A percentile compares a stretch with the other conserved stretches of the same genome.
These are phyloP conservation scores for Henckelia pumila DNA, from an alignment of 257 asterid genomes.

Conservation along the genomic window DNA sequence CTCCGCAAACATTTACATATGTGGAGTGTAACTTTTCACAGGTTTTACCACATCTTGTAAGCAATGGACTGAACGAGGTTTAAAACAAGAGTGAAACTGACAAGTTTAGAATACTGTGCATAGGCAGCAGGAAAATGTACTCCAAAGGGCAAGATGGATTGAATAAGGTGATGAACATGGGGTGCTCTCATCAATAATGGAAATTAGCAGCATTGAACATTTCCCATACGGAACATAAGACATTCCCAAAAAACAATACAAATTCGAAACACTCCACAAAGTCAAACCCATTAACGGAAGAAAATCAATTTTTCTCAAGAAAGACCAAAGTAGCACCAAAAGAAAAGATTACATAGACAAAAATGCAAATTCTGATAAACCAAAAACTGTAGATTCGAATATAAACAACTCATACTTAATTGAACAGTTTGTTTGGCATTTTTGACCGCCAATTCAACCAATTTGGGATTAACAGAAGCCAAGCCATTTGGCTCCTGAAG, in stretches of 20 bases:
- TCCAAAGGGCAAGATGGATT: background rate
- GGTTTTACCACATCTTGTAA: background rate
- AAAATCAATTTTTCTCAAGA: background rate
- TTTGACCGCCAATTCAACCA: slow-evolving; percentile 74
- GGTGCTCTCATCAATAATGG: background rate
- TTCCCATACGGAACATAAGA: background rate
- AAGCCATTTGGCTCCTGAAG: slow-evolving; percentile 79
- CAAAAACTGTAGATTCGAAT: background rate
- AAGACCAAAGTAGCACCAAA: background rate
- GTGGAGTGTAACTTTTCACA: background rate
- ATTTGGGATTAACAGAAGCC: slow-evolving; percentile 72
- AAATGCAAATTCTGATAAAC: background rate
- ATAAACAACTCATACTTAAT: slow-evolving; percentile 43
- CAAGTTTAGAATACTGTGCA: too few relatives aligned
- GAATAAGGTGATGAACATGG: background rate
- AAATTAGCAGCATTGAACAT: background rate
- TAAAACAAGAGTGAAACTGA: background rate
- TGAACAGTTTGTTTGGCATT: slow-evolving; percentile 77
- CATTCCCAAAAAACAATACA: background rate
- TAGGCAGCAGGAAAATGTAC: background rate
- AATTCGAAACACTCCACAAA: background rate
- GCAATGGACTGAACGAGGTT: background rate
- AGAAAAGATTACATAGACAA: background rate
- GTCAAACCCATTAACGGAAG: background rate
- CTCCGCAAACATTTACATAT: background rate